These are phyloP conservation scores for Amylocystis lapponica DNA, from an alignment of 768 basidiomycete genomes.

Conservation along the genomic window DNA sequence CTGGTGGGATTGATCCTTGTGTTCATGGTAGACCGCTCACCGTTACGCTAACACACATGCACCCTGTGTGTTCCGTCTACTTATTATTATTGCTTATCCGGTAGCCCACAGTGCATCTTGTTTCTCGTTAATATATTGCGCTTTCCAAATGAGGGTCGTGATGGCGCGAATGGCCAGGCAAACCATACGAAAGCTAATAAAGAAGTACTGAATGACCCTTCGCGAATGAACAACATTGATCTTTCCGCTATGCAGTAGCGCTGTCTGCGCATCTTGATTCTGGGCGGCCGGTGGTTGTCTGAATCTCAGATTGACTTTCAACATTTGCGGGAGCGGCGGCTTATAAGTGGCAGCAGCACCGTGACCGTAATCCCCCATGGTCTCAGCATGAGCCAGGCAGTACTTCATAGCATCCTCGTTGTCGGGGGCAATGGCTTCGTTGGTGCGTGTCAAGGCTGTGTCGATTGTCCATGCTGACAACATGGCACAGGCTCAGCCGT, in stretches of 20 bases:
- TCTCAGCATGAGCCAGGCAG: slow-evolving; percentile 12
- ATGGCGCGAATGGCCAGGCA: no score
- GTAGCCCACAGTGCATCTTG: background rate
- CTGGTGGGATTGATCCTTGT: slow-evolving; percentile 34
- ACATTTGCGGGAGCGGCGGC: no score
- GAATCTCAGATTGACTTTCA: background rate
- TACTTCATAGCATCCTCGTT: slow-evolving; percentile 69
- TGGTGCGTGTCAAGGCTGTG: slow-evolving; percentile 40
- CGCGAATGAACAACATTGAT: no score
- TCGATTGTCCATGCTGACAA: no score
- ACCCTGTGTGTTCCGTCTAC: background rate
- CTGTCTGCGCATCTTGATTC: background rate
- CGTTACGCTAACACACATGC: background rate
- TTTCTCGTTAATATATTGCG: slow-evolving; percentile 2
- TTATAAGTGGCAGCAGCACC: no score
- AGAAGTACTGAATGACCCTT: no score
- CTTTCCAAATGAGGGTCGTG: slow-evolving; percentile 1
- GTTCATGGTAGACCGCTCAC: slow-evolving; percentile 14
- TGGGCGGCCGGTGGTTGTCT: background rate
- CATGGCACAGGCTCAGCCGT: slow-evolving; percentile 75
- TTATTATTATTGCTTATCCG: background rate
- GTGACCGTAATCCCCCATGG: background rate
- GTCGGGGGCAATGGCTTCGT: slow-evolving; percentile 99
- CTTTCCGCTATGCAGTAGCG: background rate
- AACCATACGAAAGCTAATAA: no score